Base-by-base conservation (phyloP, 495 filamentous ascomycete genomes). In the Penicillium lagena region DNA sequence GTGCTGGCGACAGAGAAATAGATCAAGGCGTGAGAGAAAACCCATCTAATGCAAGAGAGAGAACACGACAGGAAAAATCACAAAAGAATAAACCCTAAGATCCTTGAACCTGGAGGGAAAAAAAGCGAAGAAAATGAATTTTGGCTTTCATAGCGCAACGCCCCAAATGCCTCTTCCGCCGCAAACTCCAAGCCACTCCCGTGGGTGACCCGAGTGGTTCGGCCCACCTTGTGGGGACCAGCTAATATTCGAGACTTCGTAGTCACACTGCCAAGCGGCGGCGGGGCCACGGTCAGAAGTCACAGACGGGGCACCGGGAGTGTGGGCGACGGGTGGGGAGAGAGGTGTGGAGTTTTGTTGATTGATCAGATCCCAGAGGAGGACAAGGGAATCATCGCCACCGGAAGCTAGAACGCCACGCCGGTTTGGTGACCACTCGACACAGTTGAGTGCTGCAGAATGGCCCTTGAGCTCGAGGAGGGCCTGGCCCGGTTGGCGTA, bases 391-490 rank as follows among this genome's bases (percentile, higher is more conserved):
- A 61, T 99, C 93, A 50, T 99, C 93, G 12, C 79, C 94, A 40
- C 93, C 93, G 1, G 89, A 95, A 5, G 91, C 94, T 8, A 99
- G 78, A 35, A 87, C 82, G 10, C 94, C 93, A 51, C 93, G 76
- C 37, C 89, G 79, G 40, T 79, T 80, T 0, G 90, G 93, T 2
- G 87, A 90, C 93, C 93, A 98, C 68, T 98, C 93, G 45, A 96
- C 85, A 55, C 86, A 90, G 62, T 90, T 97, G 34, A 99, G 73
- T 12, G 86, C 66, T 7, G 87, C 85, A 12, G 79, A 76, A 62
- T 97, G 94, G n/a, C 93, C 93, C 30, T 89, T 89, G 35, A 99
- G 76, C 59, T 99, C 93, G 14, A 97, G 78, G 10, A 99, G 75
- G 1, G 93, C 93, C 66, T 96, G 90, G 9, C 93, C 93, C 2